Evolutionary conservation across 176 grass and related monocot species (phyloP), one percentile per base, ranked within the genome.

Genomic region (Alloteropsis semialata): DNA sequence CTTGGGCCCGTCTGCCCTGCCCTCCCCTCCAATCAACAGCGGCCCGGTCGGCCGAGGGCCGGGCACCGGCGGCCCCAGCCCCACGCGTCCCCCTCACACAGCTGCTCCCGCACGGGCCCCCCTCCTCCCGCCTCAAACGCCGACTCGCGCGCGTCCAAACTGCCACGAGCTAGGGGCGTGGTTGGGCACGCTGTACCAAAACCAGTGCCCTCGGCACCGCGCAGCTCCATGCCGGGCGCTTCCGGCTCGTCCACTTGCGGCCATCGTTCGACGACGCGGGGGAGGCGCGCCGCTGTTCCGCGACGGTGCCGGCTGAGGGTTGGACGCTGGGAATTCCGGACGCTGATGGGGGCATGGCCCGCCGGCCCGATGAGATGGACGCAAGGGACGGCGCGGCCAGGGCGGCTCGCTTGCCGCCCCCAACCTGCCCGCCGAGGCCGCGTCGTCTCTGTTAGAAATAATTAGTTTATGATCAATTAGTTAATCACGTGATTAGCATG

Each of bases 161-260:
- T 4, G 34, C 57, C 57, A 76, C 60, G 58, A 51, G 16, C 33
- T 72, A 60, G 15, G 59, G 29, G 12, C 58, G 25, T 50, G 48
- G 21, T 39, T 9, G 34, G 33, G 34, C 65, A 10, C 12, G 49
- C 10, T 24, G 25, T n/a, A 9, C 24, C 42, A 48, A 48, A 72
- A 48, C 42, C 59, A 41, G 16, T 41, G 32, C 36, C 37, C 33
- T n/a, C 3, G 49, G 29, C 56, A 56, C 18, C 25, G 37, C 69
- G 49, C 69, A 49, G 42, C 55, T 13, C n/a, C 44, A 12, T 22
- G 29, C 50, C 57, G 85, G 61, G 32, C 54, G 36, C 72, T 45
- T 36, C 37, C 86, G 16, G 48, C 55, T 71, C 80, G 79, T 54
- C 70, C 17, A 32, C n/a, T 55, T 74, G 33, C 56, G 71, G 39